Percentiles rank a stretch among this genome's conserved stretches.
Conservation (phyloP, 1,284 basidiomycete species). For the Peniophora sp. region DNA sequence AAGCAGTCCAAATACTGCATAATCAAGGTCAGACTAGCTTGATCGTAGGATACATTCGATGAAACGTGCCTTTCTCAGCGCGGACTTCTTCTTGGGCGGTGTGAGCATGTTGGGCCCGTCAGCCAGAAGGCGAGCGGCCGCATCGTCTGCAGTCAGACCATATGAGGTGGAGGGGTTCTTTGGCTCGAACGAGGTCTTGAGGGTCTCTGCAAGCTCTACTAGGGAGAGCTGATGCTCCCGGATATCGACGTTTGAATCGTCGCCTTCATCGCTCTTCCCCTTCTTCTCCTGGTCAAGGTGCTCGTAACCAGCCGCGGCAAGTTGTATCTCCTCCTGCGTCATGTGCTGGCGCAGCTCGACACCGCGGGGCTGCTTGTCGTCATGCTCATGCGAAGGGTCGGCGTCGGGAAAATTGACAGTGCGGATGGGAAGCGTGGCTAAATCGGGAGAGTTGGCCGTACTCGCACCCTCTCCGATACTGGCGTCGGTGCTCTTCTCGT, state of each 20-base stretch:
- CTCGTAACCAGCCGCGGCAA: conserved; percentile 62
- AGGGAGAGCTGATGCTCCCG: conserved; percentile 45
- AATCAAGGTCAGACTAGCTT: conserved; percentile 3
- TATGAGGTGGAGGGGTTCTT: conserved; percentile 42
- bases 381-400: conserved; percentile 32
- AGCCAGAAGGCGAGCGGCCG: conserved; percentile 40
- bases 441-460: conserved; percentile 4
- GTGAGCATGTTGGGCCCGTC: conserved; percentile 57
- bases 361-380: conserved; percentile 37
- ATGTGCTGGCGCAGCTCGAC: conserved; percentile 52
- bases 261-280: conserved; percentile 18
- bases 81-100: conserved; percentile 61
- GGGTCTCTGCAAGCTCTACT: conserved; percentile 27
- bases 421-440: conserved; percentile 10
- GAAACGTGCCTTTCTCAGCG: conserved; percentile 44
- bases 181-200: conserved; percentile 43
- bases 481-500: background rate
- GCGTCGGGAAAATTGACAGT: conserved; percentile 41
- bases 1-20: conserved; percentile 54
- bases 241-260: conserved; percentile 39
- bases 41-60: background rate
- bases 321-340: conserved; percentile 58
- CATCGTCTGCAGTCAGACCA: conserved; percentile 48
- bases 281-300: conserved; percentile 42
- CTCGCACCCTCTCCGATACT: no score